Percentiles rank a stretch among this genome's conserved stretches.
Conservation (phyloP, 2,329 filamentous ascomycete genomes). For the Massarina eburnea region DNA sequence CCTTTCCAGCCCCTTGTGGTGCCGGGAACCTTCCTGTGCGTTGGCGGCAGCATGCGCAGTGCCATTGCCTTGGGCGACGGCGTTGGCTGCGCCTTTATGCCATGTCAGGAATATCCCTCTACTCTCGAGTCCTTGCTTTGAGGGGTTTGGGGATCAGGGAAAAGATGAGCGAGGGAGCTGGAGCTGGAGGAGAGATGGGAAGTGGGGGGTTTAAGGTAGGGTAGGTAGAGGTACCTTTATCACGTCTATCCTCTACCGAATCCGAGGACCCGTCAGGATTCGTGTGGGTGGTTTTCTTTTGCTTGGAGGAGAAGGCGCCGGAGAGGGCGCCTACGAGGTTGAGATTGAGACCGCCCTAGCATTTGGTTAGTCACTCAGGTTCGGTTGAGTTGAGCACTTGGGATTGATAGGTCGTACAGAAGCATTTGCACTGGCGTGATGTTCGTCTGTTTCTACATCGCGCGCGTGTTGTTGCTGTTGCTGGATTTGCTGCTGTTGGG, state of each 20-base stretch:
- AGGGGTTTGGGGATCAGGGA: background rate
- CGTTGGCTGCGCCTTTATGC: constrained; percentile 19
- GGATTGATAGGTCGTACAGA: constrained; percentile 19
- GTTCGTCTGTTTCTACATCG: constrained; percentile 31
- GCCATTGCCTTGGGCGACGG: constrained; percentile 22
- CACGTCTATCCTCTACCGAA: constrained; percentile 25
- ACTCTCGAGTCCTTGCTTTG: background rate
- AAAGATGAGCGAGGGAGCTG: background rate
- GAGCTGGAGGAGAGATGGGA: background rate
- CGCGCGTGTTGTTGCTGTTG: constrained; percentile 21
- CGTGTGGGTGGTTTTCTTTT: constrained; percentile 33
- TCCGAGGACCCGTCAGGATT: constrained; percentile 27
- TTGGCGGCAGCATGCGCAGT: constrained; percentile 23
- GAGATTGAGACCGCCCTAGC: constrained; percentile 40
- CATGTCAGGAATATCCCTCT: background rate
- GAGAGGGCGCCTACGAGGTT: constrained; percentile 40
- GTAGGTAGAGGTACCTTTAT: constrained; percentile 19
- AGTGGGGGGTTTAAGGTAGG: background rate
- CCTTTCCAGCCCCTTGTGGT: constrained; percentile 15
- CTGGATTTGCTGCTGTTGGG: constrained; percentile 22
- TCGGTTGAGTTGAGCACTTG: background rate
- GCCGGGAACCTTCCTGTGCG: constrained; percentile 15
- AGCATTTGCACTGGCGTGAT: constrained; percentile 34
- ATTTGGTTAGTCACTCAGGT: background rate
- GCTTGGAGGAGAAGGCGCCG: constrained; percentile 32